Evolutionary conservation across 345 rosid genomes (phyloP), one percentile per base, ranked within the genome.

Genomic region (Bruguiera gymnorhiza): DNA sequence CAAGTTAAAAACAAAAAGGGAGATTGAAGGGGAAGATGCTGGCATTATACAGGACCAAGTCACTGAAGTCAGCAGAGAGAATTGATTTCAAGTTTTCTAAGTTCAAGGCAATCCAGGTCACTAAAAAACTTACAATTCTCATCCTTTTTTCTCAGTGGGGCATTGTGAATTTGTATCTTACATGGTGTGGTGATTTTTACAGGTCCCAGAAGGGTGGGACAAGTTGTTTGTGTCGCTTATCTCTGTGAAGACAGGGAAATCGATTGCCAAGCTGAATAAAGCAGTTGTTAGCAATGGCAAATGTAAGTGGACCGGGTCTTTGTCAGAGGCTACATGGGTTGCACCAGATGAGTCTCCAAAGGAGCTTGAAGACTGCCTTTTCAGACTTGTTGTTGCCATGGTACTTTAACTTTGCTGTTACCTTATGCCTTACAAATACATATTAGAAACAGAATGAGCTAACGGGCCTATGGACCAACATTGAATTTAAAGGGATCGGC

Each of bases 121-220:
- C 18, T 52, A 21, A 13, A 18, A 31, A 31, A 39, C 48, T 3
- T 39, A 43, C 18, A 43, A 43, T 15, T 43, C 21, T 30, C 19
- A 30, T 26, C 21, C 8, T 43, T 56, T 32, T 11, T 34, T 23
- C 32, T 7, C 66, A 2, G 9, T 24, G 21, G 19, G 26, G 48
- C 39, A 21, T 60, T 62, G 26, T 27, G 50, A 43, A 43, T 43
- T 43, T 43, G 15, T 43, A 43, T 43, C 50, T 43, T 13, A 13
- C 16, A 13, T 43, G 50, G 26, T 19, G 43, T 24, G 36, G 37
- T 62, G 26, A 18, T 21, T 8, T n/a, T n/a, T 6, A 52, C 72
- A 87, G 89, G 89, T 83, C 6, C 89, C 93, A 65, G 84, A 80
- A 75, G 87, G 93, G 78, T 88, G 92, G 93, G 93, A 88, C 78